Conservation (phyloP, 441 rosid species). For the Pelargonium hybrid region DNA sequence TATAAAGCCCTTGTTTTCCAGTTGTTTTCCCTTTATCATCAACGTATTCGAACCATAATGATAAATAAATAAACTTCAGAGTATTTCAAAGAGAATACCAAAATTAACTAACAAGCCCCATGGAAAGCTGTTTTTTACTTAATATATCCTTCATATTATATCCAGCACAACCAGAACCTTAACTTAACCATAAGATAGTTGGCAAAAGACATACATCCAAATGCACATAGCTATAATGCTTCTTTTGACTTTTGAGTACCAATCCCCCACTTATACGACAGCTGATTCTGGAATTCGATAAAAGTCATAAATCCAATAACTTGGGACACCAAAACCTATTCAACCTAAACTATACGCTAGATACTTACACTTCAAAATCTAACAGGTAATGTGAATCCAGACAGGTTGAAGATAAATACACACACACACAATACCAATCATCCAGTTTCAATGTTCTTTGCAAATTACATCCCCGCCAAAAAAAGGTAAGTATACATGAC, state of each 20-base stretch:
- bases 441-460: neutral
- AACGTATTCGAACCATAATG: neutral
- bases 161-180: neutral
- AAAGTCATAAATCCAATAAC: neutral
- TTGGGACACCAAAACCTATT: neutral
- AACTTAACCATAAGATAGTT: neutral
- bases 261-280: neutral
- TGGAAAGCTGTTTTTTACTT: neutral
- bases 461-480: neutral
- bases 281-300: neutral
- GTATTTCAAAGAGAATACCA: neutral
- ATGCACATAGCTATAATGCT: neutral
- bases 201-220: neutral
- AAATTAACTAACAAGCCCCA: neutral
- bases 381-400: neutral
- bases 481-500: slow-evolving; percentile 2
- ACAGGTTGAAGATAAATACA: neutral
- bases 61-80: neutral
- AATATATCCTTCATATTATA: neutral
- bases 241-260: slow-evolving; percentile 1
- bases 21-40: neutral
- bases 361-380: neutral
- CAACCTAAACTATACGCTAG: neutral
- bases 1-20: neutral
- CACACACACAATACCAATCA: neutral